These are phyloP conservation scores for Flagelloscypha sp. DNA, from an alignment of 768 basidiomycete species.

Conservation along the genomic window DNA sequence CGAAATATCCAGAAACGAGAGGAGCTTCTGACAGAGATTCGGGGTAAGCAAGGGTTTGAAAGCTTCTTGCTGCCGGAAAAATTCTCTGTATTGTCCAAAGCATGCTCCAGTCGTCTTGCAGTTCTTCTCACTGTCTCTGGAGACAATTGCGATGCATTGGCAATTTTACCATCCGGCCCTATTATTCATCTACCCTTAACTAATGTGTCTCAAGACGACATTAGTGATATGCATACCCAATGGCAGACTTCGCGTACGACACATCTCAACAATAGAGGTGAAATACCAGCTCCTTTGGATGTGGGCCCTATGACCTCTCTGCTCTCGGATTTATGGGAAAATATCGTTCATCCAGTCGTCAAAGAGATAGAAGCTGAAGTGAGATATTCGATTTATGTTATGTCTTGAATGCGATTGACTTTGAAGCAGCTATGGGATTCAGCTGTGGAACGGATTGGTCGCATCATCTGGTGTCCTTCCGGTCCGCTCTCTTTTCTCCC, in stretches of 20 bases:
- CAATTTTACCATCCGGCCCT: neutral
- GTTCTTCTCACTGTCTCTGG: no score
- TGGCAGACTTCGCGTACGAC: no score
- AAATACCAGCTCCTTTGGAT: no score
- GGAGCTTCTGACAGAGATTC: slow-evolving; percentile 3
- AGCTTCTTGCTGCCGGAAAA: slow-evolving; percentile 11
- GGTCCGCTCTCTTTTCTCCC: slow-evolving; percentile 22
- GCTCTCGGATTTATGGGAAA: no score
- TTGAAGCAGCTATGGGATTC: no score
- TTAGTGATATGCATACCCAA: no score
- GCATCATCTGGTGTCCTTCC: slow-evolving; percentile 27
- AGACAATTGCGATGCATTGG: slow-evolving; percentile 3
- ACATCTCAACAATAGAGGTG: no score
- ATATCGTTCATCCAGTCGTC: slow-evolving; percentile 17
- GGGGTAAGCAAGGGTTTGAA: slow-evolving; percentile 10
- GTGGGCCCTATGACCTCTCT: no score
- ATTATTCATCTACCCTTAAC: neutral
- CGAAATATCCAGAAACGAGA: neutral
- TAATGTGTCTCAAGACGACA: neutral
- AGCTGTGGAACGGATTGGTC: no score
- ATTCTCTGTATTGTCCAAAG: slow-evolving; percentile 2
- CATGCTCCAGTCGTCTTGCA: no score
- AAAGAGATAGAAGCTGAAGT: slow-evolving; percentile 12
- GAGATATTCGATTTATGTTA: no score
- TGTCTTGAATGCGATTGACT: no score